Conservation (phyloP, 768 basidiomycete genomes). For the Russula foetens region DNA sequence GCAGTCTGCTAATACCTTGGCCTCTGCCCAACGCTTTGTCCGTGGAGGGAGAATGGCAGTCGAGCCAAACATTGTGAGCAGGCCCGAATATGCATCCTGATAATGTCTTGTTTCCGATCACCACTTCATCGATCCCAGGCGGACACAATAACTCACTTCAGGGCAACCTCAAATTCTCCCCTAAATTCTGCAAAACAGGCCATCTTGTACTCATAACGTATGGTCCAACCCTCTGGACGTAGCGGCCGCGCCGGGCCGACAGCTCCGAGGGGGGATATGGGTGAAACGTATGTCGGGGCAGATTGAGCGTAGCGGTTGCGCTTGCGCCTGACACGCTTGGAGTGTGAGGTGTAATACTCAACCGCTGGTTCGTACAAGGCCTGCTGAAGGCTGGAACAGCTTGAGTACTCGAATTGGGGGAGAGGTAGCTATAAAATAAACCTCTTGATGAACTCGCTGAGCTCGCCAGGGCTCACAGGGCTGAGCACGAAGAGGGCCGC, state of each 20-base stretch:
- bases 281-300: constrained; percentile 41
- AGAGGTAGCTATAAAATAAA: constrained; percentile 23
- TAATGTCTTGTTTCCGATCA: constrained; percentile 57
- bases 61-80: constrained; percentile 85
- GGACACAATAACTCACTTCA: constrained; percentile 54
- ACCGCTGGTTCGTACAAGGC: constrained; percentile 83
- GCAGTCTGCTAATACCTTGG: constrained; percentile 92
- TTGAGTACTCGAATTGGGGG: constrained; percentile 1
- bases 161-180: constrained; percentile 84
- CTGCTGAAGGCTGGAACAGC: constrained; percentile 59
- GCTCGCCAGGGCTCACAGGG: constrained; percentile 79
- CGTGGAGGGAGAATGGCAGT: constrained; percentile 81
- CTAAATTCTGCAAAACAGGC: constrained; percentile 94
- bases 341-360: constrained; percentile 91
- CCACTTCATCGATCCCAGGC: constrained; percentile 2
- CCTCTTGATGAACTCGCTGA: constrained; percentile 86
- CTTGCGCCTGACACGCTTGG: constrained; percentile 86
- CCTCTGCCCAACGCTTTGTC: constrained; percentile 97
- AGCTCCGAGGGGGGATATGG: constrained; percentile 37
- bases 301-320: constrained; percentile 71
- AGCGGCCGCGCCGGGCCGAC: constrained; percentile 46
- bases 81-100: constrained; percentile 82
- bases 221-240: constrained; percentile 86
- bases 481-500: constrained; percentile 93
- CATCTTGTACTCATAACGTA: constrained; percentile 96